Evolutionary conservation across 495 filamentous ascomycete species (phyloP).

Genomic region (Terfezia claveryi): DNA sequence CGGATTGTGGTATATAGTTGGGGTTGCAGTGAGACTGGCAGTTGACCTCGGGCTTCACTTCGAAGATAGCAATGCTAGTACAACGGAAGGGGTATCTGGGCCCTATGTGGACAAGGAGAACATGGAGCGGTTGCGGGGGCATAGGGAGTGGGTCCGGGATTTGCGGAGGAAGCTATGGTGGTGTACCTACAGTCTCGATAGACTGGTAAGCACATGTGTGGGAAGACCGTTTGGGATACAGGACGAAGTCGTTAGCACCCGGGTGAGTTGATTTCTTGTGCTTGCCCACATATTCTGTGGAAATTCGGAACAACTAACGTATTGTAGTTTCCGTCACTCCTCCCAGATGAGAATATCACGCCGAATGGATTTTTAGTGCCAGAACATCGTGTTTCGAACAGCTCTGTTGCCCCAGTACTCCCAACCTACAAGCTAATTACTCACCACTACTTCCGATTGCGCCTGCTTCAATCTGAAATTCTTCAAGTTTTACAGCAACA

Average conservation of each 20-base stretch:
- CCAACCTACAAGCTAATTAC: constrained; percentile 76
- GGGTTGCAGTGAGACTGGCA: constrained; percentile 70
- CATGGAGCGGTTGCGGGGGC: constrained; percentile 39
- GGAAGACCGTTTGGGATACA: constrained; percentile 83
- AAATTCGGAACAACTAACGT: constrained; percentile 9
- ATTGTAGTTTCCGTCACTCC: constrained; percentile 56
- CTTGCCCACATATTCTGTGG: background rate
- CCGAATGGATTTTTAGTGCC: constrained; percentile 37
- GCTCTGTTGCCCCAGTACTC: constrained; percentile 20
- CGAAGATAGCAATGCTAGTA: constrained; percentile 61
- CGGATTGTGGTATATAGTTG: constrained; percentile 91
- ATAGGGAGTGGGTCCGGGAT: constrained; percentile 70
- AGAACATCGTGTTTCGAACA: background rate
- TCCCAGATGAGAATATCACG: constrained; percentile 72
- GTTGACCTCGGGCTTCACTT: constrained; percentile 86
- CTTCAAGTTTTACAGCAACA: constrained; percentile 82
- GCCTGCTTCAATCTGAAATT: constrained; percentile 88
- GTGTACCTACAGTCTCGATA: constrained; percentile 87
- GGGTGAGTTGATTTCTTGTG: constrained; percentile 7
- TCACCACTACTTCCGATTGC: constrained; percentile 75
- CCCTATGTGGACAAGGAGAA: constrained; percentile 20
- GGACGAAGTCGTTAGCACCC: constrained; percentile 72
- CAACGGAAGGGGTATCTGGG: constrained; percentile 14
- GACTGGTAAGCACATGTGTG: constrained; percentile 77
- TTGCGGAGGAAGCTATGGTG: constrained; percentile 79